phyloP scores from a whole-genome alignment of 2,329 filamentous ascomycete species.

The Penicillium janthinellum region DNA sequence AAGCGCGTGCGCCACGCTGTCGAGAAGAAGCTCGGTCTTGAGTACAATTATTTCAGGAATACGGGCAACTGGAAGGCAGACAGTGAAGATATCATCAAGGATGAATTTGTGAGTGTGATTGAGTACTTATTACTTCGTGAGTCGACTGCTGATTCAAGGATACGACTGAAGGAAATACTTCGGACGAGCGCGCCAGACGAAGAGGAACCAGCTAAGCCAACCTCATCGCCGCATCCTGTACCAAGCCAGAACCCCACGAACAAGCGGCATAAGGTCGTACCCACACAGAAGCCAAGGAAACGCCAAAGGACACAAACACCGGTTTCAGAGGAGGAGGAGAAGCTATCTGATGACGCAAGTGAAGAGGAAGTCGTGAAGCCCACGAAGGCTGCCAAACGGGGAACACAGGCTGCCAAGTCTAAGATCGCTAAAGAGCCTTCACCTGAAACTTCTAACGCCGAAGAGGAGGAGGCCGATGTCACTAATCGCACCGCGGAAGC shows the following conservation, averaged over 20 bases:
- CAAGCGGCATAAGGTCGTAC: conserved; percentile 33
- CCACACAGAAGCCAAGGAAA: conserved; percentile 33
- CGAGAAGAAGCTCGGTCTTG: conserved; percentile 55
- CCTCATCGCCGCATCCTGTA: conserved; percentile 19
- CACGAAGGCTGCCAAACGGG: conserved; percentile 17
- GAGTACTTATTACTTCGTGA: not conserved
- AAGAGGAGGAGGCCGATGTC: conserved; percentile 19
- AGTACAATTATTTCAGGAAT: conserved; percentile 58
- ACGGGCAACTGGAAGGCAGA: conserved; percentile 55
- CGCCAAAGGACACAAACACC: conserved; percentile 36
- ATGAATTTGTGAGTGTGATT: conserved; percentile 50
- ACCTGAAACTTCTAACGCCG: conserved; percentile 17
- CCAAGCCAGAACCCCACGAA: conserved; percentile 23
- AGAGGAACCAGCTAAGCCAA: conserved; percentile 13
- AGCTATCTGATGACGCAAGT: conserved; percentile 23
- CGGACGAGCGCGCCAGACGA: conserved; percentile 8
- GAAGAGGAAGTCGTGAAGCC: conserved; percentile 28
- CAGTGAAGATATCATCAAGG: conserved; percentile 57
- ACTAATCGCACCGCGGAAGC: conserved; percentile 32
- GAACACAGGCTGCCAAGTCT: conserved; percentile 13
- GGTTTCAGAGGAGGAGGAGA: conserved; percentile 29
- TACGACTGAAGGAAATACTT: not conserved
- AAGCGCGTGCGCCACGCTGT: conserved; percentile 57
- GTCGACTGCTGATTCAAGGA: conserved; percentile 9
- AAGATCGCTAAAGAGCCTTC: conserved; percentile 11